Evolutionary conservation across 768 basidiomycete species (phyloP).

Genomic region (Xerocomellus chrysenteron): DNA sequence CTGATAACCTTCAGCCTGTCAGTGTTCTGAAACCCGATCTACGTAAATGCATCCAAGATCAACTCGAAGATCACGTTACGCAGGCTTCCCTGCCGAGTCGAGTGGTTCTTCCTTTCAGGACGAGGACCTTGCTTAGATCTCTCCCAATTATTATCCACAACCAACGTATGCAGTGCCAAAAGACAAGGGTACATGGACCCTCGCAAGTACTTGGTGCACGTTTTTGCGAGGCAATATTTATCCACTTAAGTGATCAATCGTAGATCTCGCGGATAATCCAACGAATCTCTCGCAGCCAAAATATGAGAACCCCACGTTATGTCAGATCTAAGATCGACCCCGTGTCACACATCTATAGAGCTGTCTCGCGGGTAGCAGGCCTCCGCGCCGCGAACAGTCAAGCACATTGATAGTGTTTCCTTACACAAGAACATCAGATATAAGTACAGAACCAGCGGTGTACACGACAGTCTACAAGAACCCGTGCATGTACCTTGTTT

Average conservation of each 20-base stretch:
- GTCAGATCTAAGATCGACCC: not conserved
- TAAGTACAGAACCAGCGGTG: not conserved
- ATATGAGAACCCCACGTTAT: not conserved
- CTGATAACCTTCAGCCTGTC: not conserved
- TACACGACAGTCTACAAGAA: not conserved
- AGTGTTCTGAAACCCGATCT: not conserved
- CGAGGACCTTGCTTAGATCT: too few species aligned
- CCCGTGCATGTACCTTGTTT: not conserved
- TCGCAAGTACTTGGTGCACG: too few species aligned
- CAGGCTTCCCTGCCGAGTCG: too few species aligned
- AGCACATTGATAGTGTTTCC: not conserved
- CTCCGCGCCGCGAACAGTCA: not conserved
- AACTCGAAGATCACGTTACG: too few species aligned
- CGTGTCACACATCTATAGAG: too few species aligned
- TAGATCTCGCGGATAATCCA: not conserved
- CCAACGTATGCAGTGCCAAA: too few species aligned
- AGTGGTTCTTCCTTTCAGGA: not conserved
- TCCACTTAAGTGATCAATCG: not conserved
- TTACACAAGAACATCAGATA: not conserved
- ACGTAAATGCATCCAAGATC: not conserved
- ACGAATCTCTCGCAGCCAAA: not conserved
- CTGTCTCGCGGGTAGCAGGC: not conserved
- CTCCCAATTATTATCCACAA: too few species aligned
- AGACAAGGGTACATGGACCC: too few species aligned
- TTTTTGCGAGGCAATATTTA: too few species aligned